These are phyloP conservation scores for Prunus yedoensis DNA, from an alignment of 331 rosid species.

Conservation along the genomic window DNA sequence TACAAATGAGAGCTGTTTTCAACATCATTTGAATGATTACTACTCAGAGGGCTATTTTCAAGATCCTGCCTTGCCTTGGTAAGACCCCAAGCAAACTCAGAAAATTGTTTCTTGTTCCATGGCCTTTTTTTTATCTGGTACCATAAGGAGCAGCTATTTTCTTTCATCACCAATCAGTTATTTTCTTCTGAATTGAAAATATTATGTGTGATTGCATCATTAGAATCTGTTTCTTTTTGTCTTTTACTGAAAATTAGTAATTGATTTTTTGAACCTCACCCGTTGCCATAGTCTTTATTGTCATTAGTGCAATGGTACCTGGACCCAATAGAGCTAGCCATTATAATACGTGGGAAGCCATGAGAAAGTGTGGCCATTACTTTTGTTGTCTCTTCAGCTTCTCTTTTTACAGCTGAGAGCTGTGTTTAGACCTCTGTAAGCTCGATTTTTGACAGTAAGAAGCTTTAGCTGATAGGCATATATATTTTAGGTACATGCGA, in stretches of 20 bases:
- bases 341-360: slow-evolving; percentile 2
- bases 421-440: neutral
- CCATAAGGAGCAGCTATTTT: neutral
- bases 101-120: neutral
- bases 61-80: slow-evolving; percentile 76
- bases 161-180: neutral
- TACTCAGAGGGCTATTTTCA: slow-evolving; percentile 48
- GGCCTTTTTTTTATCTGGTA: no score
- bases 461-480: no score
- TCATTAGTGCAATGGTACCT: neutral
- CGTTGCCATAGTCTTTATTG: slow-evolving; percentile 1
- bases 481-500: no score
- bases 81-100: slow-evolving; percentile 31
- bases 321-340: neutral
- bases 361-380: neutral
- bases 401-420: neutral
- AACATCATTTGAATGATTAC: slow-evolving; percentile 39
- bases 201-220: neutral
- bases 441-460: neutral
- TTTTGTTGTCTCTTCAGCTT: neutral
- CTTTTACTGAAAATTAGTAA: slow-evolving; percentile 7
- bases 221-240: slow-evolving; percentile 13
- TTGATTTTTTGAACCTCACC: slow-evolving; percentile 4
- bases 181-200: neutral
- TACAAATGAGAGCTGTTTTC: slow-evolving; percentile 56